A percentile compares a stretch with the other conserved stretches of the same genome.
phyloP scores from a whole-genome alignment of 257 asterid species.

The Nicotiana otophora region DNA sequence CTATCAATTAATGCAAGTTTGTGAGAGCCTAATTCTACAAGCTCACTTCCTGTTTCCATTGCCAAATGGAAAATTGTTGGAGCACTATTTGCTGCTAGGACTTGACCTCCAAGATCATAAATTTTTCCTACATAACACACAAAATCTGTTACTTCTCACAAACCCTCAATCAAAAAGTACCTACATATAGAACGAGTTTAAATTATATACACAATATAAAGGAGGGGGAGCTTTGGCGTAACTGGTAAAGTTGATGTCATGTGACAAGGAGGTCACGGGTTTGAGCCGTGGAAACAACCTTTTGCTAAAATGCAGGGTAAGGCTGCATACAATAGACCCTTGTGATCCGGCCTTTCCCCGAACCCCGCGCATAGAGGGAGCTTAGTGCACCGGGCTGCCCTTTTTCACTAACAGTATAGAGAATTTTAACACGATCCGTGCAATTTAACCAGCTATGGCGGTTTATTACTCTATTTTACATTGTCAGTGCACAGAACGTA shows the following conservation, averaged over 20 bases:
- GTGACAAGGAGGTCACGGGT: no score
- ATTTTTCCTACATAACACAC: slow-evolving; percentile 43
- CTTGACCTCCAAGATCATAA: slow-evolving; percentile 92
- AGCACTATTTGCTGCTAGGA: slow-evolving; percentile 81
- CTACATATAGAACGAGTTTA: background rate
- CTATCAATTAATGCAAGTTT: slow-evolving; percentile 67
- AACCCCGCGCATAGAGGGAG: no score
- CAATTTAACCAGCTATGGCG: background rate
- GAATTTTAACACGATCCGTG: background rate
- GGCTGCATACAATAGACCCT: no score
- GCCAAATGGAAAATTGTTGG: slow-evolving; percentile 70
- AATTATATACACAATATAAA: background rate
- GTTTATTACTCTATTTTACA: background rate
- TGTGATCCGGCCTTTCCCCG: no score
- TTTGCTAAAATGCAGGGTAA: no score
- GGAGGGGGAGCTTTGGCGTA: no score
- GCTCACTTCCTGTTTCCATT: slow-evolving; percentile 55
- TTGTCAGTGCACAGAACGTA: background rate
- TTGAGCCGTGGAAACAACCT: no score
- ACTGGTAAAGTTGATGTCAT: no score
- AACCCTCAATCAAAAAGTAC: background rate
- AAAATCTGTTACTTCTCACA: background rate
- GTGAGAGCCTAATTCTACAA: slow-evolving; percentile 71
- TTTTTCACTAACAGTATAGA: background rate
- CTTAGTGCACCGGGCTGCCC: no score